Evolutionary conservation across 179 eudicot genomes (phyloP).

Genomic region (Drosera spatulata): DNA sequence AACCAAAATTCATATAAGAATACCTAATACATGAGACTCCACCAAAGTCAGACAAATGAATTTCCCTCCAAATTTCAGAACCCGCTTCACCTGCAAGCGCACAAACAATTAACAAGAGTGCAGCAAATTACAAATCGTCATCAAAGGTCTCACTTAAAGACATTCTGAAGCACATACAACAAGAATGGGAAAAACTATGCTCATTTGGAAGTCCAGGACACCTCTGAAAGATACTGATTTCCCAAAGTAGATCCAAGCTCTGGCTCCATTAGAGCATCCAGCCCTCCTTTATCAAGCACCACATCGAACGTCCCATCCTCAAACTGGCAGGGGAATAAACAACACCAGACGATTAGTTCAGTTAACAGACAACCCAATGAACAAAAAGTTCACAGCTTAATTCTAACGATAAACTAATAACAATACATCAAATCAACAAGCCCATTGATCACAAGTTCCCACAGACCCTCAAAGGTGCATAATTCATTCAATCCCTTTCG

Average conservation of each 20-base stretch:
- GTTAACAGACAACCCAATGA: no score
- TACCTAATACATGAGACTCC: constrained; percentile 94
- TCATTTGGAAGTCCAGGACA: constrained; percentile 19
- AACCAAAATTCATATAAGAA: not conserved
- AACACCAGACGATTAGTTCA: no score
- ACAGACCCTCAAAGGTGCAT: no score
- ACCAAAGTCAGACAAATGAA: constrained; percentile 86
- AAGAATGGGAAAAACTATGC: constrained; percentile 12
- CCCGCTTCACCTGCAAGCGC: constrained; percentile 69
- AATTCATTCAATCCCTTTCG: no score
- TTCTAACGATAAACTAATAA: no score
- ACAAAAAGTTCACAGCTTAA: no score
- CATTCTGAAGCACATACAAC: constrained; percentile 13
- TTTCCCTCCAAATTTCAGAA: constrained; percentile 64
- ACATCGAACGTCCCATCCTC: constrained; percentile 51
- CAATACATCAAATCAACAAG: no score
- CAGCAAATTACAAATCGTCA: constrained; percentile 1
- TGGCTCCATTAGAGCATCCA: constrained; percentile 99
- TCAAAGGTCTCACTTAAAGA: constrained; percentile 1
- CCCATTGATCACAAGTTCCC: no score
- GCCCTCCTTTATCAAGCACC: constrained; percentile 86
- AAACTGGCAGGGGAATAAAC: constrained; percentile 30
- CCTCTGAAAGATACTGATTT: constrained; percentile 79
- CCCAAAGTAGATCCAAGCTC: constrained; percentile 70
- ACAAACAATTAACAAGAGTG: constrained; percentile 10